Evolutionary conservation across 2,329 filamentous ascomycete genomes (phyloP).

Genomic region (Fusarium falciforme): DNA sequence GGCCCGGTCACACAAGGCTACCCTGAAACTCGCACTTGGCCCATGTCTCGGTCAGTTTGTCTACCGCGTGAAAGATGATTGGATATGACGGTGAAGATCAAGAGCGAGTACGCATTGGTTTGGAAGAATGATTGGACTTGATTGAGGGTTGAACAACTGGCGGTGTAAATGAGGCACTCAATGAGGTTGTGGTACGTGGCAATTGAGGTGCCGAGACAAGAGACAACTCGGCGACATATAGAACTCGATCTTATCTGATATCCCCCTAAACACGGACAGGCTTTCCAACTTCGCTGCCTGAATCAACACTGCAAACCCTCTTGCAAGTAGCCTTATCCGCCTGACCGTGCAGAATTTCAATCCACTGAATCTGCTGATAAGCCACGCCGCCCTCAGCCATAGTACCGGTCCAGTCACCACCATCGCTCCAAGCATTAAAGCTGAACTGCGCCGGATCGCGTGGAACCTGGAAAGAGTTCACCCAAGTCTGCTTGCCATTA

Average conservation of each 20-base stretch:
- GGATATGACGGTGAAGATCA: background rate
- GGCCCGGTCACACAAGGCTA: constrained; percentile 9
- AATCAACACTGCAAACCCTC: constrained; percentile 39
- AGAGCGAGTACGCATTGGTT: background rate
- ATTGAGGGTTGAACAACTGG: background rate
- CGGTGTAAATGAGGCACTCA: background rate
- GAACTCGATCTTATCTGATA: background rate
- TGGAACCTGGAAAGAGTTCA: constrained; percentile 66
- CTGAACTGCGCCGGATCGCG: constrained; percentile 61
- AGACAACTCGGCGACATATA: background rate
- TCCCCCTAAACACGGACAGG: constrained; percentile 46
- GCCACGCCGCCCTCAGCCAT: constrained; percentile 62
- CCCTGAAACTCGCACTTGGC: constrained; percentile 23
- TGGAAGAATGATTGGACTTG: background rate
- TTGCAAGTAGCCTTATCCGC: constrained; percentile 40
- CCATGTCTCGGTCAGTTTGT: background rate
- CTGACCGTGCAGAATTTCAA: constrained; percentile 65
- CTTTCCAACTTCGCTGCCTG: constrained; percentile 50
- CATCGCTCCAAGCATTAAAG: constrained; percentile 71
- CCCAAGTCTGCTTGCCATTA: constrained; percentile 59
- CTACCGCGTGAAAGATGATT: background rate
- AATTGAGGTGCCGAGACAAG: background rate
- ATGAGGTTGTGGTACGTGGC: background rate
- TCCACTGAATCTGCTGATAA: constrained; percentile 69
- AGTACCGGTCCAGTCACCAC: constrained; percentile 66